Conservation (phyloP, 768 basidiomycete species). For the Inosperma sp. region DNA sequence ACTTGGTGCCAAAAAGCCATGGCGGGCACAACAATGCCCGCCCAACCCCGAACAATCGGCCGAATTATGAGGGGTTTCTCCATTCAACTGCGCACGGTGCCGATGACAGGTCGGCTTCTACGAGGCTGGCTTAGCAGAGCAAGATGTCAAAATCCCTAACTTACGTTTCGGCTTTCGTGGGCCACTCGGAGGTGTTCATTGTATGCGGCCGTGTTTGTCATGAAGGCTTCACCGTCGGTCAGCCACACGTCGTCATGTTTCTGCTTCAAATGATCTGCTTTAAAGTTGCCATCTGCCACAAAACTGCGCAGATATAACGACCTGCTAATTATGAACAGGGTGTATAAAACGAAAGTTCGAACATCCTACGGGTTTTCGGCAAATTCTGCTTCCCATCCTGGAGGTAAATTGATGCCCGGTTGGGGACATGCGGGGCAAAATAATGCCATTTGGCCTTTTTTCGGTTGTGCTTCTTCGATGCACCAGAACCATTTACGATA, state of each 20-base stretch:
- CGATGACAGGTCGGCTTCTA: slow-evolving; percentile 13
- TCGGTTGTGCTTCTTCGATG: not conserved
- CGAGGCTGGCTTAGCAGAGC: not conserved
- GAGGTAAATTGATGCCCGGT: slow-evolving; percentile 21
- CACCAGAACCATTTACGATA: slow-evolving; percentile 19
- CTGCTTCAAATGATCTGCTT: slow-evolving; percentile 18
- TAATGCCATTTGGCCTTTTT: slow-evolving; percentile 13
- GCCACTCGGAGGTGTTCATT: slow-evolving; percentile 18
- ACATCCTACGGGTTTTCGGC: slow-evolving; percentile 9
- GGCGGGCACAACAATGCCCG: slow-evolving; percentile 27
- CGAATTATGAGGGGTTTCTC: slow-evolving; percentile 10
- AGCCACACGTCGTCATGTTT: slow-evolving; percentile 19
- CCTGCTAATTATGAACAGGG: slow-evolving; percentile 5
- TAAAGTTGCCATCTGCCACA: too few relatives aligned
- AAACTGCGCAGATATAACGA: slow-evolving; percentile 12
- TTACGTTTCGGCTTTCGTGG: slow-evolving; percentile 9
- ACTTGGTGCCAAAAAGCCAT: slow-evolving; percentile 29
- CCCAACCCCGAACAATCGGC: slow-evolving; percentile 26
- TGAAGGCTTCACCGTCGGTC: slow-evolving; percentile 25
- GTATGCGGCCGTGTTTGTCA: slow-evolving; percentile 21
- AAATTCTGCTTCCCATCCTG: slow-evolving; percentile 8
- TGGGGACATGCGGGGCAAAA: slow-evolving; percentile 28
- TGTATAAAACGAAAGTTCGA: not conserved
- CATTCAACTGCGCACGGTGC: slow-evolving; percentile 19
- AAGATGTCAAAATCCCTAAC: too few relatives aligned